Evolutionary conservation across 192 early-diverging fungal species (phyloP), one percentile per base, ranked within the genome.

Genomic region (Backusella morwellensis): DNA sequence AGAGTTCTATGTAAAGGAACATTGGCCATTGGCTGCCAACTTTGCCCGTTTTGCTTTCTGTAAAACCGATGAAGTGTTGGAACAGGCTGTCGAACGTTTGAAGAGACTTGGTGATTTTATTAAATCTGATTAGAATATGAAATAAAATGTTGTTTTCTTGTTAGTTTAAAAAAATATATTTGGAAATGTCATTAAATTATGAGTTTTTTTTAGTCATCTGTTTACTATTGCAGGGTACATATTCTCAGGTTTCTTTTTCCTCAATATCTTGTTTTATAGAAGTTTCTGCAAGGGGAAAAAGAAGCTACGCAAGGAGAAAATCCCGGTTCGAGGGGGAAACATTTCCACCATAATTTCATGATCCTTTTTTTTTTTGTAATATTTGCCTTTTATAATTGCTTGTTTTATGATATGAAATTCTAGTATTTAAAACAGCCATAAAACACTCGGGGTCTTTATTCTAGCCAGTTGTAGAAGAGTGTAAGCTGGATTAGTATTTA

Each of bases 1-100:
- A 47, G 94, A 95, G 78, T 98, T 98, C 79, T 97, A 97, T 78
- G 92, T 90, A 50, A 86, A 82, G 42, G 85, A 84, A 21, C 91
- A 93, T 80, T 86, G 85, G 71, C 42, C 81, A 6, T 75, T 94
- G 67, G 94, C 92, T 3, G 89, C 92, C 41, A 77, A 94, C 76
- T 91, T 91, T 77, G 92, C 93, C 15, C 87, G 97, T 40, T 97
- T 98, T 76, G 95, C 96, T 32, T 98, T 95, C 77, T 97, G 96
- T 86, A 98, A 98, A 85, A 94, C 91, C 6, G 91, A 92, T 73
- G 92, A 95, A 63, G 92, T 91, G 35, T 77, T 98, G 34, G 89
- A 95, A 8, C 86, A 88, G 8, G 96, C 94, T 36, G 92, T 84
- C 1, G 86, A 85, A 70, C 83, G 91, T 66, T 83, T 98, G 40